Base-by-base conservation (phyloP, 2,329 filamentous ascomycete species). In the Xylaria hypoxylon region DNA sequence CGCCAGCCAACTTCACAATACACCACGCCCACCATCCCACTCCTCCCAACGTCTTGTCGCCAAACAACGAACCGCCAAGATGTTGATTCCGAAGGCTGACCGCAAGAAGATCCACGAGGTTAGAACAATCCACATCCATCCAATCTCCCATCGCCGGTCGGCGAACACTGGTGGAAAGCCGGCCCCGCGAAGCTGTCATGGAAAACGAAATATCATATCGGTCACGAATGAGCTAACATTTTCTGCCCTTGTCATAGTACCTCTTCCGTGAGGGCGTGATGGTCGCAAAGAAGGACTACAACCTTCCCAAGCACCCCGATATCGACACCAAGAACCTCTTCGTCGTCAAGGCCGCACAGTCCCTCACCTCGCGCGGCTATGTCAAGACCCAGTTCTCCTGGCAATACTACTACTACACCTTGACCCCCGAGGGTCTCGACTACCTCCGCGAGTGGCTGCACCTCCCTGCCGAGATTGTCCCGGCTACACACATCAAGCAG, bases 361-460 rank as follows among this genome's bases (percentile, higher is more conserved):
- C 96, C 74, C 90, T 99, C 81, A 97, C 90, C 87, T 97, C 94
- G 77, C 95, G 96, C 83, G 95, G 95, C 82, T 98, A 93, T 85
- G 90, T 99, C 86, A 99, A 99, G 93, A 99, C 96, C 79, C 96
- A 96, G 86, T 99, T 99, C 92, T 97, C 94, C 76, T 97, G 94
- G 94, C 94, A 97, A 87, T 97, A 94, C 90, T 97, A 98, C 92
- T 99, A 99, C 92, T 99, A 99, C 91, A 97, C 96, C 85, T 91
- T 99, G 85, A 97, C 95, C 83, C 93, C 94, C 81, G 94, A 98
- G 89, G 96, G 96, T 86, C 95, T 99, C 83, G 95, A 98, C 88
- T 99, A 99, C 90, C 94, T 99, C 84, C 95, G 96, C 82, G 96
- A 99, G 89, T 99, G 96, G 96, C 94, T 99, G 79, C 96, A 99